Base-by-base conservation (phyloP, 78 protist species). In the Speleostelium caveatum region DNA sequence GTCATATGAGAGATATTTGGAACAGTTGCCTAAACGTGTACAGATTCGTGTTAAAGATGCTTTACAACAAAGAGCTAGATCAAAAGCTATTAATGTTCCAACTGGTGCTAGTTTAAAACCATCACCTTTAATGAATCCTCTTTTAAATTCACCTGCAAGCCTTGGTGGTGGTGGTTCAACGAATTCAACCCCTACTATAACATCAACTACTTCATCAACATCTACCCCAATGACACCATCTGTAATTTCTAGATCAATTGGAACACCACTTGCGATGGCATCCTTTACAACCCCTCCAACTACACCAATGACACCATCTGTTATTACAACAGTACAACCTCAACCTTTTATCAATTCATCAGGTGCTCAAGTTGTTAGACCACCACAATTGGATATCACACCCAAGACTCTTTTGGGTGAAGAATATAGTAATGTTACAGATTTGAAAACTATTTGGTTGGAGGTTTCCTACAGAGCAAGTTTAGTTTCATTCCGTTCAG, bases 381-480 rank as follows among this genome's bases (percentile, higher is more conserved):
- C 89, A 36, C 22, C 28, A 10, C 26, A 24, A n/a, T 24, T 68
- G 1, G 88, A 78, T 36, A 24, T 78, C 6, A 21, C 56, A 28
- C 67, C 56, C 24, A 60, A 19, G 7, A 14, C 74, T 17, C 55
- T 80, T 0, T 35, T 35, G 36, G 53, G 26, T 22, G 89, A 65
- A 4, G 89, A 80, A 22, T 80, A 28, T 58, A 26, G 26, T 36
- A 53, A 56, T 4, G 77, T 35, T 5, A 53, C 65, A n/a, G 89
- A 80, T 68, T 21, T 68, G 22, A 80, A 53, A 17, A 36, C 55
- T 4, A 35, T 80, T 35, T 80, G 89, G 89, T 17, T 80, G 30
- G 89, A 80, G 32, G 72, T 80, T 39, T 55, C 77, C 26, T 80
- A 67, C 16, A 80, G 74, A 41, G 67, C 74, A 26, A 61, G 74